A percentile compares a stretch with the other conserved stretches of the same genome.
phyloP scores from a whole-genome alignment of 2,329 filamentous ascomycete species.

The Alternaria longipes region DNA sequence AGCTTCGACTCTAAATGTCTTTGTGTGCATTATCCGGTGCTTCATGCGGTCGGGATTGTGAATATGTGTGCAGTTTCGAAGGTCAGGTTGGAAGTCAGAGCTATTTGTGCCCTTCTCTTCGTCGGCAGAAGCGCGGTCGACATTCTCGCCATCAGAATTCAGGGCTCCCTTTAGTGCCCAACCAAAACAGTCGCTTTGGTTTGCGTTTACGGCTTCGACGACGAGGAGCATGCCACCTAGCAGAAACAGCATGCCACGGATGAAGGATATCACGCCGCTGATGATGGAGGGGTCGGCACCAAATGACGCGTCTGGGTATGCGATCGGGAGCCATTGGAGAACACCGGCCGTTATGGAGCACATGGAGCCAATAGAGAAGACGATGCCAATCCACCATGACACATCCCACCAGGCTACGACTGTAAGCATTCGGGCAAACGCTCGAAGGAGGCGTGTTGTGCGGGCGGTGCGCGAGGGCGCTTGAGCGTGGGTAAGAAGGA shows the following conservation, averaged over 20 bases:
- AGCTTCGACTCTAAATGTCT: not conserved
- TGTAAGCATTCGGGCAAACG: not conserved
- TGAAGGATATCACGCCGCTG: not conserved
- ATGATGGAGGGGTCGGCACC: not conserved
- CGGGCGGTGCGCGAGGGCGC: not conserved
- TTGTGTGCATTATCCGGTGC: not conserved
- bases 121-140: not conserved
- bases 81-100: not conserved
- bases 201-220: conserved; percentile 7
- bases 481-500: not conserved
- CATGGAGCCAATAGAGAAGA: conserved; percentile 1
- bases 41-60: conserved; percentile 3
- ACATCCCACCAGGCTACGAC: conserved; percentile 3
- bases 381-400: conserved; percentile 1
- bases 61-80: not conserved
- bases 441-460: not conserved
- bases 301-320: not conserved
- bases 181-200: conserved; percentile 4
- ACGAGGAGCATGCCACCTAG: conserved; percentile 1
- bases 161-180: conserved; percentile 5
- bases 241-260: not conserved
- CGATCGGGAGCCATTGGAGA: not conserved
- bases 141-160: not conserved
- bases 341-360: not conserved
- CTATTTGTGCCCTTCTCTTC: not conserved